A percentile compares a stretch with the other conserved stretches of the same genome.
These are phyloP conservation scores for Solanum hybrid DNA, from an alignment of 305 asterid species.

Conservation along the genomic window DNA sequence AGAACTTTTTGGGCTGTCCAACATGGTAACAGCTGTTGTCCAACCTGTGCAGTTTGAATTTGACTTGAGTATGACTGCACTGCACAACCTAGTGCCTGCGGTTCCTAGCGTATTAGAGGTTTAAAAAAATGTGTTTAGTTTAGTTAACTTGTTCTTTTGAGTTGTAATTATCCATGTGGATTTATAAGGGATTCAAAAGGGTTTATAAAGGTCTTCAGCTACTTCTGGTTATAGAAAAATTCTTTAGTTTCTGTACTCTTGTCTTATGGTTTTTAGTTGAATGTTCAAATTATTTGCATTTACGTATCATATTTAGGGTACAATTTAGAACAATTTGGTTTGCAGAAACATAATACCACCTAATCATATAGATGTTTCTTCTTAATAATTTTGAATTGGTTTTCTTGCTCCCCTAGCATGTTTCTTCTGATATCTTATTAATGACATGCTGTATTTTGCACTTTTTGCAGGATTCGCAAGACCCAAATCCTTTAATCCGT, in stretches of 20 bases:
- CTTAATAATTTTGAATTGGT: neutral
- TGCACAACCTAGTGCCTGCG: neutral
- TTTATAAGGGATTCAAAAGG: neutral
- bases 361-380: neutral
- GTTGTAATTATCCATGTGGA: neutral
- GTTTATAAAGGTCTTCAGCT: neutral
- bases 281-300: neutral
- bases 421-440: neutral
- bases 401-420: neutral
- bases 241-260: neutral
- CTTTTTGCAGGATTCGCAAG: conserved; percentile 78
- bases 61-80: neutral
- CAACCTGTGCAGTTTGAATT: neutral
- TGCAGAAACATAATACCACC: neutral
- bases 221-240: neutral
- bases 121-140: neutral
- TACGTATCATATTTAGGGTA: neutral
- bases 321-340: neutral
- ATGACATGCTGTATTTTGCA: neutral
- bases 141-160: neutral
- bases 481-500: conserved; percentile 95
- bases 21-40: neutral
- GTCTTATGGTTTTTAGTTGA: neutral
- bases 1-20: neutral
- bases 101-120: neutral